These are phyloP conservation scores for Prunus yedoensis DNA, from an alignment of 331 rosid species.

Conservation along the genomic window DNA sequence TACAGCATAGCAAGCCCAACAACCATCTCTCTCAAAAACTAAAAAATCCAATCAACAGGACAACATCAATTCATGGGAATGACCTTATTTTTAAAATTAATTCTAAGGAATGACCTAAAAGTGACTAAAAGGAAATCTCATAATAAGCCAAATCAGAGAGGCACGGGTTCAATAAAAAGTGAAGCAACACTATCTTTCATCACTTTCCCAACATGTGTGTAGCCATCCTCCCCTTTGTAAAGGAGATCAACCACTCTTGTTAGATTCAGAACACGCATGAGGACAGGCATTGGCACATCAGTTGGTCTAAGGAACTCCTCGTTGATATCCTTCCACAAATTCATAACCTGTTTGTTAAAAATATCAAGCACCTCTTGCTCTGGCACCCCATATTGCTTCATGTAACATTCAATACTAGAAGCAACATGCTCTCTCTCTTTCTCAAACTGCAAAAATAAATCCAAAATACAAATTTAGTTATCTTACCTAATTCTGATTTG, in stretches of 20 bases:
- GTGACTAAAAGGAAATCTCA: too few relatives aligned
- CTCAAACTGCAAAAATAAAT: slow-evolving; percentile 27
- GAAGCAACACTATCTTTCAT: slow-evolving; percentile 7
- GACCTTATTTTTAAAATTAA: too few relatives aligned
- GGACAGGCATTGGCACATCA: slow-evolving; percentile 5
- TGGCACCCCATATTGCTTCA: slow-evolving; percentile 25
- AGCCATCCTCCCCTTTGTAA: slow-evolving; percentile 28
- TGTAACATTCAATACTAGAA: slow-evolving; percentile 44
- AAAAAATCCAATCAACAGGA: too few relatives aligned
- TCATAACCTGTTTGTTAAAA: not conserved
- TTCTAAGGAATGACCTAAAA: too few relatives aligned
- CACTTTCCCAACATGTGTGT: slow-evolving; percentile 1
- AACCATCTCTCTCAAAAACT: too few relatives aligned
- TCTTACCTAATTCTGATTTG: too few relatives aligned
- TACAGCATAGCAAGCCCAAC: too few relatives aligned
- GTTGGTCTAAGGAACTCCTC: slow-evolving; percentile 29
- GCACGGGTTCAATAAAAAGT: not conserved
- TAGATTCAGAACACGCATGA: slow-evolving; percentile 23
- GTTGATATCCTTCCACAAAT: slow-evolving; percentile 39
- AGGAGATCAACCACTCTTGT: slow-evolving; percentile 7
- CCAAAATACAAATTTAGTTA: too few relatives aligned
- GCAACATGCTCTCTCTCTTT: slow-evolving; percentile 40
- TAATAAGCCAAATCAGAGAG: not conserved
- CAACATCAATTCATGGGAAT: too few relatives aligned
- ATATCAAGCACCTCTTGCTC: slow-evolving; percentile 5